Base-by-base conservation (phyloP, 345 rosid genomes). In the Aurinia saxatilis region DNA sequence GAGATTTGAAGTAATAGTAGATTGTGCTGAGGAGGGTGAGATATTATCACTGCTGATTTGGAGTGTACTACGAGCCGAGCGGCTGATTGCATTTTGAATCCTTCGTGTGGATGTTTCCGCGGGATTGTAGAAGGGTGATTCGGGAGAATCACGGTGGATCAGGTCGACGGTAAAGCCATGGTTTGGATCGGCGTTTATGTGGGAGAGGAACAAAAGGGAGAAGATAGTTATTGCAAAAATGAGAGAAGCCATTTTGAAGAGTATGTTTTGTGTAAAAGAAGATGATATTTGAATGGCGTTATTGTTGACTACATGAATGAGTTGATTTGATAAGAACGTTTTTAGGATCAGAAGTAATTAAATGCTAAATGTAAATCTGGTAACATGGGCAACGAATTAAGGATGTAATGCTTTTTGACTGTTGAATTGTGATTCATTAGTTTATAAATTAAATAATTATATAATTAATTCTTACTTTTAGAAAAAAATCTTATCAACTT, bases 71-170 rank as follows among this genome's bases (percentile, higher is more conserved):
- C 55, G 49, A 53, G 66, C 16, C 0, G 76, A 76, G 0, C 74
- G 63, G 14, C 34, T 34, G 23, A 72, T 15, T 17, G 48, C 60
- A 16, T 63, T 63, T 34, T 29, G 19, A 8, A 76, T 7, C 33
- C 79, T 71, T 18, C 59, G 57, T 1, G 50, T 49, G 14, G 40
- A 0, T 3, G 73, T 67, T 15, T 63, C 64, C 0, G 18, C 14
- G 0, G 65, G 60, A 13, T 67, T 58, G 57, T 76, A 72, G 13
- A 63, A 72, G 4, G 77, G 79, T 3, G 79, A 76, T 23, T 63
- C 57, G 1, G 54, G 66, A 18, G 77, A 76, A 53, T 76, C 77
- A 2, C 74, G 73, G 56, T 72, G 74, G 64, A 72, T 58, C 16
- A 76, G 39, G 21, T 76, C 79, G 1, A 48, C 48, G 21, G 60